These are phyloP conservation scores for Clarireedia hainanense DNA, from an alignment of 2,329 filamentous ascomycete genomes.

Conservation along the genomic window DNA sequence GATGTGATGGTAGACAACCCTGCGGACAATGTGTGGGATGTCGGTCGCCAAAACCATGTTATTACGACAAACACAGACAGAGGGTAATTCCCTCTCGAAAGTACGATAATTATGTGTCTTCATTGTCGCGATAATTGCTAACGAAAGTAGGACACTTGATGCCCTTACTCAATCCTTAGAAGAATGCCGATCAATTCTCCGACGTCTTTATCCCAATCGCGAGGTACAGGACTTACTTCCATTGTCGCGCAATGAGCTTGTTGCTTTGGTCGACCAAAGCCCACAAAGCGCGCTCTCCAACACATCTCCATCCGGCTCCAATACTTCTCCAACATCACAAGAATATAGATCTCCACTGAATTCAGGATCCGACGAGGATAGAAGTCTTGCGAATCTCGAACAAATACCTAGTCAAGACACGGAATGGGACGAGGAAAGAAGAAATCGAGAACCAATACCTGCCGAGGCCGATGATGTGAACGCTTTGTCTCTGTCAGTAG, in stretches of 20 bases:
- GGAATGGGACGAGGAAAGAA: conserved; percentile 59
- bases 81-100: conserved; percentile 71
- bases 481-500: conserved; percentile 50
- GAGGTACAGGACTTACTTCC: conserved; percentile 44
- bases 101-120: conserved; percentile 36
- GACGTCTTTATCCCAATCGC: conserved; percentile 52
- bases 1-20: conserved; percentile 74
- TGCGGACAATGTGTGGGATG: conserved; percentile 80
- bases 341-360: conserved; percentile 42
- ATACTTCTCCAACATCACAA: conserved; percentile 41
- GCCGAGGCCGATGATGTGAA: conserved; percentile 64
- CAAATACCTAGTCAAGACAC: conserved; percentile 58
- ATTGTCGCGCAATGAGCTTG: conserved; percentile 51
- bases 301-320: conserved; percentile 45
- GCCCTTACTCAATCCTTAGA: conserved; percentile 57
- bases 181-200: conserved; percentile 56
- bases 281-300: conserved; percentile 29
- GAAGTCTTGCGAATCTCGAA: conserved; percentile 48
- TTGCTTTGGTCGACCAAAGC: conserved; percentile 46
- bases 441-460: conserved; percentile 47
- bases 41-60: conserved; percentile 69
- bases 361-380: conserved; percentile 40
- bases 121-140: conserved; percentile 14
- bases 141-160: conserved; percentile 44
- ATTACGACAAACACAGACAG: conserved; percentile 74